Evolutionary conservation across 2,329 filamentous ascomycete genomes (phyloP).

Genomic region (Talaromyces atroroseus): DNA sequence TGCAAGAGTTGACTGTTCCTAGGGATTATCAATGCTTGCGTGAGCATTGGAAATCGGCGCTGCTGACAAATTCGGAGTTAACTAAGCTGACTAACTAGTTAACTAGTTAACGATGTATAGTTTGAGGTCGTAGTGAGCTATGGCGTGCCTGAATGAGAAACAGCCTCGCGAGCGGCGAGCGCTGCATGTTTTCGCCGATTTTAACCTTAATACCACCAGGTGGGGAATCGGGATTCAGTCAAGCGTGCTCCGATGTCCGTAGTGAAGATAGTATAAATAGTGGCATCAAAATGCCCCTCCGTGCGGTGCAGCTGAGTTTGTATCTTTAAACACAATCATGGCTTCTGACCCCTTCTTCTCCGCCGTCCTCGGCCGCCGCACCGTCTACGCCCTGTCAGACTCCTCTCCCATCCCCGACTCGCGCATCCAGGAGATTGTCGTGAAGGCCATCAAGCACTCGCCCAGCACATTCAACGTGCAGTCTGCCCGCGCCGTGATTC

Average conservation of each 20-base stretch:
- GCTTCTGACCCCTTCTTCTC: constrained; percentile 18
- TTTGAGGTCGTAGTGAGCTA: neutral
- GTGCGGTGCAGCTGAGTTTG: no score
- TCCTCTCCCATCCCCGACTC: constrained; percentile 25
- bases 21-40: neutral
- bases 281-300: neutral
- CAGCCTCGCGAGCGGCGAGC: no score
- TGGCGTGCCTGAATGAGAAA: neutral
- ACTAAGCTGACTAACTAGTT: no score
- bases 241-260: neutral
- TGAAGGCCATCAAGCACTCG: constrained; percentile 59
- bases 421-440: constrained; percentile 25
- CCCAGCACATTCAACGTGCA: constrained; percentile 57
- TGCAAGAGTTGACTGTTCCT: no score
- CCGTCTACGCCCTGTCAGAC: constrained; percentile 24
- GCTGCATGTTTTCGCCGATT: no score
- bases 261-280: neutral
- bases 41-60: neutral
- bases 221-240: neutral
- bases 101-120: no score
- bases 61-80: no score
- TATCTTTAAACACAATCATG: neutral
- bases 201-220: no score
- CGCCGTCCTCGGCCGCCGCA: constrained; percentile 25
- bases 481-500: constrained; percentile 66